Conservation (phyloP, 2,329 filamentous ascomycete genomes). For the Diplodia scrobiculata region DNA sequence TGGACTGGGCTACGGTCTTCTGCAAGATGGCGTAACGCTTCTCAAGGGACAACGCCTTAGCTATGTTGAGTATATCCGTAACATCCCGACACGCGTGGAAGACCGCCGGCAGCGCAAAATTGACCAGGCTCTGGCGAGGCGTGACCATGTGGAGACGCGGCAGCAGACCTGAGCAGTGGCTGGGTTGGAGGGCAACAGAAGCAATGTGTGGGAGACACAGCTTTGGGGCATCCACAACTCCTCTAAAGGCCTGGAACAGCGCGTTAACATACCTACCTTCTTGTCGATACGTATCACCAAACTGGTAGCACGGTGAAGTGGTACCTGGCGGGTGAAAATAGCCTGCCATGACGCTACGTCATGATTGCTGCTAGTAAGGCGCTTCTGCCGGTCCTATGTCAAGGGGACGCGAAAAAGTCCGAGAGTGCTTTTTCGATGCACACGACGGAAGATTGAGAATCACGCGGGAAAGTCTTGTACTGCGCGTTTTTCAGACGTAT, state of each 20-base stretch:
- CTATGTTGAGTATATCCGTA: constrained; percentile 65
- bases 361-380: no score
- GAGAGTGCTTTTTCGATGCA: not conserved
- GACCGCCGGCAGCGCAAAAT: constrained; percentile 15
- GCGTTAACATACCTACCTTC: not conserved
- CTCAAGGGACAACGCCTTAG: constrained; percentile 70
- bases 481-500: not conserved
- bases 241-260: not conserved
- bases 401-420: not conserved
- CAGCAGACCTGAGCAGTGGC: not conserved
- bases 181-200: not conserved
- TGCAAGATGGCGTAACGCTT: constrained; percentile 74
- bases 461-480: not conserved
- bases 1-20: constrained; percentile 75
- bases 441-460: not conserved
- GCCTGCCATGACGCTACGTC: no score
- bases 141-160: not conserved
- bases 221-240: not conserved
- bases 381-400: not conserved
- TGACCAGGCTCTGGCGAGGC: constrained; percentile 10
- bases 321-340: not conserved
- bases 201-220: not conserved
- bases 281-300: not conserved
- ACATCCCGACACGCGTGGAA: constrained; percentile 9
- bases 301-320: not conserved